Evolutionary conservation across 768 basidiomycete species (phyloP), one percentile per base, ranked within the genome.

Genomic region (Hemileccinum rubropunctum): DNA sequence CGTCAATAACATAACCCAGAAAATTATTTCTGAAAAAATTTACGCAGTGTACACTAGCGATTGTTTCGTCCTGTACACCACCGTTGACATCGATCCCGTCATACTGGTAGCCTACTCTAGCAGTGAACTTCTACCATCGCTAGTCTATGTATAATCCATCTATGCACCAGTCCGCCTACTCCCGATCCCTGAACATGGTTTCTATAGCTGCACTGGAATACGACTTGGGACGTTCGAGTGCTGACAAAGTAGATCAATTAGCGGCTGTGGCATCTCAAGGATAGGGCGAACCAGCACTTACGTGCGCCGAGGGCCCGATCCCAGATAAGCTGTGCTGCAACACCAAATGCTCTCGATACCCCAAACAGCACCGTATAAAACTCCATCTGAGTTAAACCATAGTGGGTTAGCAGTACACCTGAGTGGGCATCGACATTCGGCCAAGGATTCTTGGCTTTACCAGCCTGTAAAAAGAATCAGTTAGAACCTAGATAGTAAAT

Each of bases 361-460:
- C 93, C 94, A 70, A 97, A 97, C 52, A 97, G 78, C 48, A 98
- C 95, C 58, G 95, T 98, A 76, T 98, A 98, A 79, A 89, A 98
- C 66, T 91, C 82, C 87, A 95, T 93, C 71, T 95, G 83, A 55
- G 78, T 81, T 48, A 95, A 74, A 42, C 91, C 91, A 62, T 93
- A 94, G 72, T 94, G 76, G 26, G 87, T 86, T 18, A 95, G 73
- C 40, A 95, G 81, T 46, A 83, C 90, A 71, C 91, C 93, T 14
- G 95, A 98, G 76, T 95, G 94, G 43, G 95, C 92, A 68, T 98
- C 95, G 49, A 98, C 95, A 69, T 98, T 98, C 39, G 95, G 95
- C 88, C 88, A 92, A 2, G 90, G 90, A 76, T 92, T 92, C 80
- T 91, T 92, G 15, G 89, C 90, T 71, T 92, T 92, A 58, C 90